Evolutionary conservation across 371 early-diverging fungal species (phyloP).

Genomic region (Zychaea mexicana): DNA sequence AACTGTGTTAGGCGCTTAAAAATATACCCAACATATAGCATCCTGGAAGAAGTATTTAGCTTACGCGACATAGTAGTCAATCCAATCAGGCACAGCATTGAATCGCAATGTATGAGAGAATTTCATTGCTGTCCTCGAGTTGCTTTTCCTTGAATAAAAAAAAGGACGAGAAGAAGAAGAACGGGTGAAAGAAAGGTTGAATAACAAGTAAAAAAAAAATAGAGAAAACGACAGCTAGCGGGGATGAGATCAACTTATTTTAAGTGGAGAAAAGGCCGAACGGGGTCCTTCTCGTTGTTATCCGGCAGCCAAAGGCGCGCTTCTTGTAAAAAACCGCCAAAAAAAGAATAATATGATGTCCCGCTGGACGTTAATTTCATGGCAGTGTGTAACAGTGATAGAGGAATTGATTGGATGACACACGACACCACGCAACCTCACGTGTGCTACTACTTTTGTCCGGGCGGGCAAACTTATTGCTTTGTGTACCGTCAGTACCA

Average conservation of each 20-base stretch:
- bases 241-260: too few relatives aligned
- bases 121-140: slow-evolving; percentile 78
- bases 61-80: slow-evolving; percentile 76
- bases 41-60: slow-evolving; percentile 11
- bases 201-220: too few relatives aligned
- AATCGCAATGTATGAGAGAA: slow-evolving; percentile 88
- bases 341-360: background rate
- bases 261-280: background rate
- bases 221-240: too few relatives aligned
- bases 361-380: background rate
- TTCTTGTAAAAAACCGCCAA: background rate
- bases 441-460: slow-evolving; percentile 7
- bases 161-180: slow-evolving; percentile 5
- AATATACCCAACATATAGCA: background rate
- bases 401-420: slow-evolving; percentile 2
- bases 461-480: background rate
- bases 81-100: slow-evolving; percentile 93
- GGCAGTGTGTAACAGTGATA: slow-evolving; percentile 4
- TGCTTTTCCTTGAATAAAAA: background rate
- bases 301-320: background rate
- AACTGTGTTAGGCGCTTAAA: slow-evolving; percentile 5
- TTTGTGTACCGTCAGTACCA: slow-evolving; percentile 3
- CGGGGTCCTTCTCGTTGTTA: background rate
- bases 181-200: background rate
- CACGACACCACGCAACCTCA: slow-evolving; percentile 17